Evolutionary conservation across 345 rosid species (phyloP).

Genomic region (Rhizophora mangle): DNA sequence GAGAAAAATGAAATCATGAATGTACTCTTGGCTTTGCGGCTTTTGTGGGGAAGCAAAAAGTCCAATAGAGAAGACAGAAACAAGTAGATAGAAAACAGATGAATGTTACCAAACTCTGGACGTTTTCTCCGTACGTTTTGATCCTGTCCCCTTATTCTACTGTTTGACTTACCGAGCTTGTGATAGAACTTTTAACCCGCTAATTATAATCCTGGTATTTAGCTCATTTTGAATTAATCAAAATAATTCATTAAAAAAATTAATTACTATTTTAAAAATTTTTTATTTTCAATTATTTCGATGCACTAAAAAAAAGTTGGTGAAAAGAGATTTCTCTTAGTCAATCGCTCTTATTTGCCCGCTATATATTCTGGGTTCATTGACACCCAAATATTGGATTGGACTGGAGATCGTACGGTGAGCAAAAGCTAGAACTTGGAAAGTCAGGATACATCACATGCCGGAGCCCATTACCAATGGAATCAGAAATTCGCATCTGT

Average conservation of each 20-base stretch:
- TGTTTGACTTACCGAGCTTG: constrained; percentile 21
- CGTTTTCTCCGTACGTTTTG: constrained; percentile 43
- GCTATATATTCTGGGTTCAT: constrained; percentile 1
- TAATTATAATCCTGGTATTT: too few relatives aligned
- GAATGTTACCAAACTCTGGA: constrained; percentile 25
- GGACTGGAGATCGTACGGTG: neutral
- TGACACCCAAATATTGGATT: constrained; percentile 4
- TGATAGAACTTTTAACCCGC: constrained; percentile 18
- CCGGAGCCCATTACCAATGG: constrained; percentile 32
- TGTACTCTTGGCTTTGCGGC: constrained; percentile 13
- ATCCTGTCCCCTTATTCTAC: constrained; percentile 49
- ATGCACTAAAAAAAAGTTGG: too few relatives aligned
- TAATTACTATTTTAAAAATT: too few relatives aligned
- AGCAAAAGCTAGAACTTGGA: constrained; percentile 5
- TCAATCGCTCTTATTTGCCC: constrained; percentile 28
- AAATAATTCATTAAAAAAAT: too few relatives aligned
- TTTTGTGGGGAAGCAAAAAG: constrained; percentile 14
- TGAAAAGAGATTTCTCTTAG: neutral
- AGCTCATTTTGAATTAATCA: too few relatives aligned
- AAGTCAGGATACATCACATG: constrained; percentile 12
- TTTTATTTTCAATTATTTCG: too few relatives aligned
- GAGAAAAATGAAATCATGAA: constrained; percentile 16
- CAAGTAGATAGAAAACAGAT: constrained; percentile 22
- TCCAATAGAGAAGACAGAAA: constrained; percentile 32
- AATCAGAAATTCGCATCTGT: constrained; percentile 23